Conservation (phyloP, 805 yeast species). For the Pichia cabralensis region DNA sequence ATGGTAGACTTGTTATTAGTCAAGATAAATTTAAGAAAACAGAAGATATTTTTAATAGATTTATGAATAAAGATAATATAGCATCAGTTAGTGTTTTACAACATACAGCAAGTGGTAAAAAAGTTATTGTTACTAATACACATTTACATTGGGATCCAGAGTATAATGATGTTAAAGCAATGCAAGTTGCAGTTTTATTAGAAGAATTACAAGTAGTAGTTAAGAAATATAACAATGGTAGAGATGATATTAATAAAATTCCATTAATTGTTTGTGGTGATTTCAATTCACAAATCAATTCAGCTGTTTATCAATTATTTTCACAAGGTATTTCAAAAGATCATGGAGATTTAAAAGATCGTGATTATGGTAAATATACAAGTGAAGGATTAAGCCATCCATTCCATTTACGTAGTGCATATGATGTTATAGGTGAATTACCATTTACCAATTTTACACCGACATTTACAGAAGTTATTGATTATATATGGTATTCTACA, state of each 20-base stretch:
- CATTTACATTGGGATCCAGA: slow-evolving; percentile 99
- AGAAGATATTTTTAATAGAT: slow-evolving; percentile 89
- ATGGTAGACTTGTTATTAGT: slow-evolving; percentile 69
- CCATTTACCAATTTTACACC: slow-evolving; percentile 96
- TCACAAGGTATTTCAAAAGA: slow-evolving; percentile 70
- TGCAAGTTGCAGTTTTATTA: slow-evolving; percentile 85
- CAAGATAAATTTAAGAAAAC: slow-evolving; percentile 85
- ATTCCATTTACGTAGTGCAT: slow-evolving; percentile 76
- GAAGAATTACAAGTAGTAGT: slow-evolving; percentile 73
- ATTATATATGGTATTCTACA: slow-evolving; percentile 92
- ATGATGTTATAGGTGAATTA: slow-evolving; percentile 74
- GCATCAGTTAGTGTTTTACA: slow-evolving; percentile 72
- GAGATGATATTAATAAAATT: slow-evolving; percentile 31
- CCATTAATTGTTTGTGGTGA: slow-evolving; percentile 92
- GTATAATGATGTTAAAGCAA: slow-evolving; percentile 88
- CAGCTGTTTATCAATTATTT: slow-evolving; percentile 88
- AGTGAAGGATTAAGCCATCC: slow-evolving; percentile 79
- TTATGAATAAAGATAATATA: slow-evolving; percentile 90
- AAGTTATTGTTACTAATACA: slow-evolving; percentile 71
- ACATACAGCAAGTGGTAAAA: slow-evolving; percentile 61
- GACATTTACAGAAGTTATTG: slow-evolving; percentile 84
- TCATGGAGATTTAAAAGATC: slow-evolving; percentile 74
- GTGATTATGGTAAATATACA: slow-evolving; percentile 87
- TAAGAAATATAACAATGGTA: slow-evolving; percentile 29
- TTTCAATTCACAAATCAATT: slow-evolving; percentile 76